These are phyloP conservation scores for Areca catechu DNA, from an alignment of 176 grass and related monocot species.

Conservation along the genomic window DNA sequence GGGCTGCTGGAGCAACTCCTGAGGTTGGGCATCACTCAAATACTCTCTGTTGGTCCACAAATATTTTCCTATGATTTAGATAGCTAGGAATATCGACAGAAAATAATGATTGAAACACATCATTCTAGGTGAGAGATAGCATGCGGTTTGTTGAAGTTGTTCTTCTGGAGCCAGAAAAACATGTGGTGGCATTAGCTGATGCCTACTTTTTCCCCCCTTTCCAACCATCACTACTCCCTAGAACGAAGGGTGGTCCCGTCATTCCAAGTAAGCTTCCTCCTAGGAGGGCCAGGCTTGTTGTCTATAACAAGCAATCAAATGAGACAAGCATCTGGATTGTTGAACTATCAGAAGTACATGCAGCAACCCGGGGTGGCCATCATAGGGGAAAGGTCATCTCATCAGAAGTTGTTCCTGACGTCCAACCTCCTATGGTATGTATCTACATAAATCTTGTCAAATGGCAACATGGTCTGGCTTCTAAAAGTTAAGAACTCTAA, in stretches of 20 bases:
- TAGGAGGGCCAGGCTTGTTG: conserved; percentile 77
- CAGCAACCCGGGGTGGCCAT: conserved; percentile 92
- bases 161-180: conserved; percentile 91
- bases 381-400: conserved; percentile 91
- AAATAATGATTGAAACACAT: conserved; percentile 9
- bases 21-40: conserved; percentile 39
- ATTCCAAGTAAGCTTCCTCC: conserved; percentile 86
- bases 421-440: conserved; percentile 95
- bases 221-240: conserved; percentile 87
- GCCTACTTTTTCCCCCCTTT: conserved; percentile 99
- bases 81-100: conserved; percentile 1
- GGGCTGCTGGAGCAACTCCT: conserved; percentile 87
- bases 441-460: not conserved
- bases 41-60: not conserved
- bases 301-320: conserved; percentile 94
- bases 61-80: not conserved
- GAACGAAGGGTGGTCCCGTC: conserved; percentile 82
- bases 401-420: conserved; percentile 76
- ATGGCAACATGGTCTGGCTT: too few relatives aligned
- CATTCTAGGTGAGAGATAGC: conserved; percentile 64
- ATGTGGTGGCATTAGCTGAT: conserved; percentile 92
- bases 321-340: conserved; percentile 95
- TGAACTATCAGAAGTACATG: conserved; percentile 93
- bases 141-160: conserved; percentile 99
- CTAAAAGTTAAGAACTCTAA: too few relatives aligned